Evolutionary conservation across 23 red algal genomes (phyloP).

Genomic region (Pyropia haitanensis): DNA sequence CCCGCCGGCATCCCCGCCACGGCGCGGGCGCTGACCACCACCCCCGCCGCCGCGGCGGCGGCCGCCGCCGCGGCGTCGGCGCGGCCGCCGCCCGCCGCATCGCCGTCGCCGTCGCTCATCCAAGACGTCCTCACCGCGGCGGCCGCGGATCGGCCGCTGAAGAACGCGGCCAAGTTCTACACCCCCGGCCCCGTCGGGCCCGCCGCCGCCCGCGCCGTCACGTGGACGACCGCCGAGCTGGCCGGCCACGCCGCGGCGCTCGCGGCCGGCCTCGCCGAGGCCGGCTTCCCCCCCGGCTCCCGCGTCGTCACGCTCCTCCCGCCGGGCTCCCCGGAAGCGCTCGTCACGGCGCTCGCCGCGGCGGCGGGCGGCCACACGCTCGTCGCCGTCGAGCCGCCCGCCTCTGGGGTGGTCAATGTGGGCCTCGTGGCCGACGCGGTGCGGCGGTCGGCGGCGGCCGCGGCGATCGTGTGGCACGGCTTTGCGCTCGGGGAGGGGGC

Average conservation of each 20-base stretch:
- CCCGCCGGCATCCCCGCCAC: too few species aligned
- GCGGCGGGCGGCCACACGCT: conserved; percentile 8
- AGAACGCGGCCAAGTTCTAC: conserved; percentile 4
- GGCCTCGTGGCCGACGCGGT: too few species aligned
- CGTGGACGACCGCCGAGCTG: conserved; percentile 30
- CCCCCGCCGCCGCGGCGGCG: too few species aligned
- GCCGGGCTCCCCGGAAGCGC: conserved; percentile 23
- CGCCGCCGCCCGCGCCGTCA: conserved; percentile 6
- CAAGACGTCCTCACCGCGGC: background rate
- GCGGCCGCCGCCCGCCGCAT: too few species aligned
- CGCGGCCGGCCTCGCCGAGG: conserved; percentile 17
- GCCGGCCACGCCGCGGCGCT: conserved; percentile 17
- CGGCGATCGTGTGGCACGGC: too few species aligned
- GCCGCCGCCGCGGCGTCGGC: too few species aligned
- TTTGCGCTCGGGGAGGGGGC: conserved; percentile 1
- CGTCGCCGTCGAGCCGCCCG: conserved; percentile 12
- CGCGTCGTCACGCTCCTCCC: conserved; percentile 19
- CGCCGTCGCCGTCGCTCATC: too few species aligned
- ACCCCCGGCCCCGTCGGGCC: conserved; percentile 1
- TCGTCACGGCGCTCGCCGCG: conserved; percentile 28
- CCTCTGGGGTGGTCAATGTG: background rate
- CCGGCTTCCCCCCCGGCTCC: conserved; percentile 1
- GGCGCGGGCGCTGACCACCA: too few species aligned
- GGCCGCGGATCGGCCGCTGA: background rate
- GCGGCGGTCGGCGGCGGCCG: too few species aligned